These are phyloP conservation scores for Priceomyces melissophilus DNA, from an alignment of 805 yeast genomes.

Conservation along the genomic window DNA sequence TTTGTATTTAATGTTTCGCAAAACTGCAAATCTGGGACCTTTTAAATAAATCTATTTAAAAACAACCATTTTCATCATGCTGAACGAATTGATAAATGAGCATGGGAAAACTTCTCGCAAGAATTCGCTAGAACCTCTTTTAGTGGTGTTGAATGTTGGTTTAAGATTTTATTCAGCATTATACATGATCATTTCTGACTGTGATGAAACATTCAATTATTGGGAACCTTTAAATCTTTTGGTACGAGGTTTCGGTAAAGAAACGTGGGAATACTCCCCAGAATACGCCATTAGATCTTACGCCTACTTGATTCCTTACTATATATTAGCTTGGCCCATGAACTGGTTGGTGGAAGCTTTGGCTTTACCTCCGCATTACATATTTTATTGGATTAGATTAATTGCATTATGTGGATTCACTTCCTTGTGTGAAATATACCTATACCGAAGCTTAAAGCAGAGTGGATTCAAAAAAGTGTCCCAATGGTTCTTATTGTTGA, in stretches of 20 bases:
- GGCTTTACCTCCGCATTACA: constrained; percentile 20
- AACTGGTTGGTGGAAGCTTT: constrained; percentile 10
- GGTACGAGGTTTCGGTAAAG: constrained; percentile 80
- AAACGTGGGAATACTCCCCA: constrained; percentile 97
- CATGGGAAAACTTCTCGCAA: not conserved
- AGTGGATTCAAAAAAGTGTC: constrained; percentile 41
- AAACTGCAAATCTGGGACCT: not conserved
- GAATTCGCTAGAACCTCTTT: not conserved
- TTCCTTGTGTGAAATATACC: constrained; percentile 48
- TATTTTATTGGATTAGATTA: constrained; percentile 55
- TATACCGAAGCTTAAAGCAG: constrained; percentile 41
- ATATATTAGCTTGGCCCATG: constrained; percentile 22
- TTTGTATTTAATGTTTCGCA: not conserved
- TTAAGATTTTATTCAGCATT: constrained; percentile 40
- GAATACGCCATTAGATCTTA: constrained; percentile 84
- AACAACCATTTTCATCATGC: not conserved
- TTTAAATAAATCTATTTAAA: not conserved
- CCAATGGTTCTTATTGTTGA: constrained; percentile 60
- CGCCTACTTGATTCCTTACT: constrained; percentile 62
- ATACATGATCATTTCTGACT: constrained; percentile 75
- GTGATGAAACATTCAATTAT: constrained; percentile 90
- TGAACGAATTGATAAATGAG: not conserved
- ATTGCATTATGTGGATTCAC: constrained; percentile 36
- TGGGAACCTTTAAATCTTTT: constrained; percentile 90
- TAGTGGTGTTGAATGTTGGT: constrained; percentile 5